Evolutionary conservation across 75 land plant genomes (phyloP).

Genomic region (Ceratopteris richardii): DNA sequence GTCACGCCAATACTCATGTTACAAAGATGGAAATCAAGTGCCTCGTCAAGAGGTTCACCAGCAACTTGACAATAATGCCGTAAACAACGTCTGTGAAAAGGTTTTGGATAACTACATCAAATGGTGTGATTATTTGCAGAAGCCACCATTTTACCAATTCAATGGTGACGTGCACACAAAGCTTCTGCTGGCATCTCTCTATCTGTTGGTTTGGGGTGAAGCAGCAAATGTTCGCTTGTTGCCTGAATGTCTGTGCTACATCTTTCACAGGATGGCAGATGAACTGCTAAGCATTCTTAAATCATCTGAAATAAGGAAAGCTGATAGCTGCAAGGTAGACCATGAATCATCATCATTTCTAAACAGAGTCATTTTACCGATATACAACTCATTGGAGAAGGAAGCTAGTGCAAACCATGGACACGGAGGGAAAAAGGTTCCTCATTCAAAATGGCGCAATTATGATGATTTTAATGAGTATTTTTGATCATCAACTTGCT

Average conservation of each 20-base stretch:
- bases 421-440: too few relatives aligned
- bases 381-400: too few relatives aligned
- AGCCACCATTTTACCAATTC: constrained; percentile 55
- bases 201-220: constrained; percentile 94
- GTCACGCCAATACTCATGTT: constrained; percentile 26
- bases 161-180: constrained; percentile 48
- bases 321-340: constrained; percentile 32
- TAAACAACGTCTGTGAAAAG: constrained; percentile 47
- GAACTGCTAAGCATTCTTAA: constrained; percentile 33
- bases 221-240: constrained; percentile 92
- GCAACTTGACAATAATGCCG: constrained; percentile 64
- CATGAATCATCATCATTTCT: constrained; percentile 62
- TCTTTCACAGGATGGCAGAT: constrained; percentile 89
- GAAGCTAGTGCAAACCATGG: too few relatives aligned
- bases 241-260: constrained; percentile 94
- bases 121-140: constrained; percentile 83
- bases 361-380: constrained; percentile 56
- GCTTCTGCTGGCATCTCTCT: constrained; percentile 60
- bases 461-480: too few relatives aligned
- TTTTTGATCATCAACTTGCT: too few relatives aligned
- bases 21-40: too few relatives aligned
- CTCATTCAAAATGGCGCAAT: too few relatives aligned
- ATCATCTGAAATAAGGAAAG: constrained; percentile 32
- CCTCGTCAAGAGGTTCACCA: constrained; percentile 8
- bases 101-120: constrained; percentile 74